A percentile compares a stretch with the other conserved stretches of the same genome.
Evolutionary conservation across 2,329 filamentous ascomycete species (phyloP).

Genomic region (Verticillium longisporum): DNA sequence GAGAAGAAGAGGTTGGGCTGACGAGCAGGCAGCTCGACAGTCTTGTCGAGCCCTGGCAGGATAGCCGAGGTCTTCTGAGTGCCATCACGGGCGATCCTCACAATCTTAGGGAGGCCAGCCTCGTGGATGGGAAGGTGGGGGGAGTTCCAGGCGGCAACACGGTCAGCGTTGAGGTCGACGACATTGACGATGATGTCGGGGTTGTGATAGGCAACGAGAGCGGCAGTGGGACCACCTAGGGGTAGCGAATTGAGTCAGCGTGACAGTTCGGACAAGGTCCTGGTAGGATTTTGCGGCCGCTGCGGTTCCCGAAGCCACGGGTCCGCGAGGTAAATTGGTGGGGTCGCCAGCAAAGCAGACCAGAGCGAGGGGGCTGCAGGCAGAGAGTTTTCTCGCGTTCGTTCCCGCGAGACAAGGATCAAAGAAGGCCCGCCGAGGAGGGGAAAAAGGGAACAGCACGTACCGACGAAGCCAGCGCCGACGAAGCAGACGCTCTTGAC

Average conservation of each 20-base stretch:
- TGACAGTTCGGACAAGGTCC: background rate
- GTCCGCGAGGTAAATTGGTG: background rate
- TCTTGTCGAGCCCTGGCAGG: slow-evolving; percentile 24
- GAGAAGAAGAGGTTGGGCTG: slow-evolving; percentile 68
- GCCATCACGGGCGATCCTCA: slow-evolving; percentile 57
- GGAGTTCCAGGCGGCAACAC: slow-evolving; percentile 69
- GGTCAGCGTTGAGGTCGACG: slow-evolving; percentile 60
- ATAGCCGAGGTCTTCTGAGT: slow-evolving; percentile 34
- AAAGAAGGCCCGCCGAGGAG: too few species aligned
- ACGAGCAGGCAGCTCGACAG: slow-evolving; percentile 33
- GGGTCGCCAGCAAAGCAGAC: background rate
- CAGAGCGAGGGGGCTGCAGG: background rate
- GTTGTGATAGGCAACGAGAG: slow-evolving; percentile 68
- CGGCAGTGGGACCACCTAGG: slow-evolving; percentile 65
- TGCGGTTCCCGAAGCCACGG: background rate
- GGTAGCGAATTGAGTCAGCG: slow-evolving; percentile 1
- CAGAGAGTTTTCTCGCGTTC: background rate
- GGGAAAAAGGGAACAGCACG: slow-evolving; percentile 20
- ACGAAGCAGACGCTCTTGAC: slow-evolving; percentile 60
- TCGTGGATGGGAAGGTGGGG: slow-evolving; percentile 70
- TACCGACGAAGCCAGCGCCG: slow-evolving; percentile 71
- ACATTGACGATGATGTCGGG: slow-evolving; percentile 65
- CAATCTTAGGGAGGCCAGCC: slow-evolving; percentile 61
- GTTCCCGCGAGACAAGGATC: background rate
- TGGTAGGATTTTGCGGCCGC: background rate